Evolutionary conservation across 2,329 filamentous ascomycete genomes (phyloP).

Genomic region (Macrophomina pseudophaseolina): DNA sequence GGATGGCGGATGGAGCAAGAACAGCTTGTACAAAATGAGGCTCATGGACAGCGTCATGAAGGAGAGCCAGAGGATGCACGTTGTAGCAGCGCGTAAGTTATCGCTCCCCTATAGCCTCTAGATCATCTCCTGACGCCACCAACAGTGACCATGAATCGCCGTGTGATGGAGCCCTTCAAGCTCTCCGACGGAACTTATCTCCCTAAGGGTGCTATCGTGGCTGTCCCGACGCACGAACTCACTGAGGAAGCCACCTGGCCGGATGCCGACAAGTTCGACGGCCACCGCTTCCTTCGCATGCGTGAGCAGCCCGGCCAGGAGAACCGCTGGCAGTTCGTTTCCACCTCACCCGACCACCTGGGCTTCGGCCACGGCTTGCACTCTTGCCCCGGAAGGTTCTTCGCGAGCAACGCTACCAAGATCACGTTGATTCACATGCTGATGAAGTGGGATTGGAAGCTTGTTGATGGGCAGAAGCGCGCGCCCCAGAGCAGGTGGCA

Average conservation of each 20-base stretch:
- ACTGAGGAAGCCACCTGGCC: slow-evolving; percentile 12
- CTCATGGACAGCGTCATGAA: slow-evolving; percentile 44
- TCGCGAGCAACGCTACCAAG: slow-evolving; percentile 42
- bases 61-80: slow-evolving; percentile 36
- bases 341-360: slow-evolving; percentile 32
- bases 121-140: neutral
- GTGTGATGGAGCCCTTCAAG: neutral
- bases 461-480: neutral
- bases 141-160: slow-evolving; percentile 8
- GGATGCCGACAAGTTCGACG: slow-evolving; percentile 1
- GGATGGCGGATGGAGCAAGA: slow-evolving; percentile 37
- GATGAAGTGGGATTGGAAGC: slow-evolving; percentile 6
- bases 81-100: slow-evolving; percentile 2
- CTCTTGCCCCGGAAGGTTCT: slow-evolving; percentile 41
- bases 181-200: slow-evolving; percentile 16
- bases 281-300: slow-evolving; percentile 19
- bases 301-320: neutral
- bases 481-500: neutral
- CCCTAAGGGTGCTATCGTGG: slow-evolving; percentile 11
- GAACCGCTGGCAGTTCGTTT: slow-evolving; percentile 14
- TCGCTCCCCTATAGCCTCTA: neutral
- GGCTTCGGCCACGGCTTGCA: slow-evolving; percentile 39
- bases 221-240: slow-evolving; percentile 1
- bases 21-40: slow-evolving; percentile 36
- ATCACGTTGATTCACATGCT: slow-evolving; percentile 29